Base-by-base conservation (phyloP, 768 basidiomycete species). In the Podaxis sp. region DNA sequence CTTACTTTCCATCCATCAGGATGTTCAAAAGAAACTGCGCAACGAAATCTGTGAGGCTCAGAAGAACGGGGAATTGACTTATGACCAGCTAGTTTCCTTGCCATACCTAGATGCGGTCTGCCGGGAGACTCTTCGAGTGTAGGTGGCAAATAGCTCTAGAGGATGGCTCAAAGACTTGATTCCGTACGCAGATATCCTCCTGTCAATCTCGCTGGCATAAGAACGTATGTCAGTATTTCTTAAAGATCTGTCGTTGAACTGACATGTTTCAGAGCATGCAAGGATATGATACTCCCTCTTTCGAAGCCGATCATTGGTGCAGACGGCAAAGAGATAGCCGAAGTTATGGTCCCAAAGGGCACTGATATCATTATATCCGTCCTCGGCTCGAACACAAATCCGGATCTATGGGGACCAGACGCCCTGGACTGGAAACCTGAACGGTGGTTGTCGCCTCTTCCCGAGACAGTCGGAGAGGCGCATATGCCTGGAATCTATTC, bases 361-460 rank as follows among this genome's bases (percentile, higher is more conserved):
- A 74, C 75, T 42, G 64, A 26, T 63, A 75, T 66, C 6, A 3
- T 66, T 12, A 19, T 63, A 7, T 63, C 54, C 2, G 13, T 60
- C 12, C 28, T 60, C 11, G 61, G 42, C 6, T 9, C 52, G 2
- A 66, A 66, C 28, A 28, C 51, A 4, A 61, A 66, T 39, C 61
- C 65, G 12, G 65, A 66, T 5, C 17, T 66, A 8, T 66, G 65
- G 65, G 65, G 65, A 5, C 67, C 70, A 11, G 81, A 83, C 62
- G 75, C 77, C 0, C 46, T 68, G n/a, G 78, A 81, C 63, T 82
- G 78, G 76, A 81, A 77, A 57, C 82, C 81, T 1, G 80, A 81
- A 58, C 70, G 81, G 11, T 82, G 81, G 80, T 68, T 82, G 0
- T 63, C 65, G 3, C 70, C 71, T 1, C 70, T 77, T 22, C 79